Conservation (phyloP, 164 flowering plant species). For the Paratinospora sagittata region DNA sequence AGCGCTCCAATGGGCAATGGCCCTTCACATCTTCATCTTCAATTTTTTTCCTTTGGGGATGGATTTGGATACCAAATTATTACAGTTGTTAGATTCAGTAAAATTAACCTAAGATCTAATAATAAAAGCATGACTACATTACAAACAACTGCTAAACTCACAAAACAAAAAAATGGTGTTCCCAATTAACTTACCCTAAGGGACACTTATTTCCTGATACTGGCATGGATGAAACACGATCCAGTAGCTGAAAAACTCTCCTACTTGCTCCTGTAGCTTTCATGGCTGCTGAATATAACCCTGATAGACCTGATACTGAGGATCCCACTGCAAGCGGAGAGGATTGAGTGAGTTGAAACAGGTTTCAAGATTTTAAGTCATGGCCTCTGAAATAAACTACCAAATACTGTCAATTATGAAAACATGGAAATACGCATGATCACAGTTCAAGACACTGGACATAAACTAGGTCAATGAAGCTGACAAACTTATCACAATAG, state of each 20-base stretch:
- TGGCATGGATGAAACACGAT: slow-evolving; percentile 79
- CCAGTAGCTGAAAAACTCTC: slow-evolving; percentile 90
- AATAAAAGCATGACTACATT: not conserved
- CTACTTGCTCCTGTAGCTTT: slow-evolving; percentile 99
- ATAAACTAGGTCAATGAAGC: not conserved
- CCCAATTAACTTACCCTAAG: slow-evolving; percentile 43
- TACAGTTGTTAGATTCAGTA: too few relatives aligned
- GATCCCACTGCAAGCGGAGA: slow-evolving; percentile 64
- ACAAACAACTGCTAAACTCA: not conserved
- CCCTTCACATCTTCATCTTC: too few relatives aligned
- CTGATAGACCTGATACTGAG: slow-evolving; percentile 74
- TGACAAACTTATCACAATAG: not conserved
- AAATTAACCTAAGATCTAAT: not conserved
- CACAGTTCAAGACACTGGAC: not conserved
- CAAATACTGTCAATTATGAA: too few relatives aligned
- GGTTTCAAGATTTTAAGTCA: not conserved
- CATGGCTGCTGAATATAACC: slow-evolving; percentile 83
- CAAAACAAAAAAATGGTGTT: slow-evolving; percentile 6
- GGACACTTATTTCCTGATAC: slow-evolving; percentile 79
- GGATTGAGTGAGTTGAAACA: not conserved
- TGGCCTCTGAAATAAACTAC: not conserved
- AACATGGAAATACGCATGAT: too few relatives aligned
- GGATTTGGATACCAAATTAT: too few relatives aligned
- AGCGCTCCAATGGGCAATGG: too few relatives aligned
- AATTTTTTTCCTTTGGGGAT: too few relatives aligned